Evolutionary conservation across 352 stramenopile species (phyloP).

Genomic region (Pythium aphanidermatum): DNA sequence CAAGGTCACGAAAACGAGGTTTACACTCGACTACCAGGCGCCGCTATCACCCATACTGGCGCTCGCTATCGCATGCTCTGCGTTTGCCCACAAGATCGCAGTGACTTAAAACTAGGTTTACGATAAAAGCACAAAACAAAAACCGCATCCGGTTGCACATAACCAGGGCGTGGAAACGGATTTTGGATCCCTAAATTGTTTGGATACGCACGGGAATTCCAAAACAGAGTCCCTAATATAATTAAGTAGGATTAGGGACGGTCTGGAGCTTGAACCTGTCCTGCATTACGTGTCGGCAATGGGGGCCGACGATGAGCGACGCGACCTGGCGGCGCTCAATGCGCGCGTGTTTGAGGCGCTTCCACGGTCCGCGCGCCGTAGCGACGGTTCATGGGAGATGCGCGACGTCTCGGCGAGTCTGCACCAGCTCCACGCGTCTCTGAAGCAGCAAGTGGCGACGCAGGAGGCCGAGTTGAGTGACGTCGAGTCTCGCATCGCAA

Average conservation of each 20-base stretch:
- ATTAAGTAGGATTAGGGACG: no score
- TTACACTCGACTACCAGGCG: conserved; percentile 73
- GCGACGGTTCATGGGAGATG: conserved; percentile 7
- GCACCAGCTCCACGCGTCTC: conserved; percentile 8
- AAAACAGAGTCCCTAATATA: no score
- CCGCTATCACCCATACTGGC: conserved; percentile 71
- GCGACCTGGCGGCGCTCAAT: conserved; percentile 5
- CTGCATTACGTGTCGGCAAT: conserved; percentile 1
- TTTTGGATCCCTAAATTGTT: no score
- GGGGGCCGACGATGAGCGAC: neutral
- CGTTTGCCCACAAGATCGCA: conserved; percentile 81
- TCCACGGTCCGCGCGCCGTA: neutral
- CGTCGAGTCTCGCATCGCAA: conserved; percentile 2
- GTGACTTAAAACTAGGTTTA: conserved; percentile 83
- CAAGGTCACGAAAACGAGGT: conserved; percentile 77
- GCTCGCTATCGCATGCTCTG: conserved; percentile 74
- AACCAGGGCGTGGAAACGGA: no score
- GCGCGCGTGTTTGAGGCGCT: conserved; percentile 12
- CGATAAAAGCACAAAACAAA: no score
- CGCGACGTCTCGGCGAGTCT: conserved; percentile 14
- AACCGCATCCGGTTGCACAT: no score
- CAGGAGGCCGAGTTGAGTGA: conserved; percentile 6
- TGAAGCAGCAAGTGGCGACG: conserved; percentile 8
- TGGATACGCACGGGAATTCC: no score
- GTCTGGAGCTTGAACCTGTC: no score